These are phyloP conservation scores for Hippophae gyantsensis DNA, from an alignment of 306 rosid species.

Conservation along the genomic window DNA sequence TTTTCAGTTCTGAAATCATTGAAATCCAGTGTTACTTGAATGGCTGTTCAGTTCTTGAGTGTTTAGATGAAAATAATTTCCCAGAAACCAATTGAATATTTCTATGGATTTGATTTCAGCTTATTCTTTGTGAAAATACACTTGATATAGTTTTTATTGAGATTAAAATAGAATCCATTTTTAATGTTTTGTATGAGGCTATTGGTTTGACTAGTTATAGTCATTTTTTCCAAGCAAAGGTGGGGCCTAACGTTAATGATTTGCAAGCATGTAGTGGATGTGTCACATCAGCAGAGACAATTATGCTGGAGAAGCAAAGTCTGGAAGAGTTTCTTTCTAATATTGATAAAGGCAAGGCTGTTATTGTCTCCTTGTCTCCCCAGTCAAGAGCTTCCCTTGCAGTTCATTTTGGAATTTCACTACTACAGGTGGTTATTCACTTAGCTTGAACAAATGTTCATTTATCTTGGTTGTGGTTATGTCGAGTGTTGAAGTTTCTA, in stretches of 20 bases:
- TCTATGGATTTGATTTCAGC: neutral
- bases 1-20: too few species aligned
- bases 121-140: neutral
- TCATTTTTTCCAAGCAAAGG: neutral
- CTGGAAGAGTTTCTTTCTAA: constrained; percentile 79
- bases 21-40: too few species aligned
- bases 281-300: constrained; percentile 87
- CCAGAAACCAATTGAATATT: too few species aligned
- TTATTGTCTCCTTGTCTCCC: constrained; percentile 77
- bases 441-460: neutral
- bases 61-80: too few species aligned
- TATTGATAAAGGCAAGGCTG: constrained; percentile 50
- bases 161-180: neutral
- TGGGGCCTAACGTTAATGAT: constrained; percentile 5
- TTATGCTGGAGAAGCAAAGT: constrained; percentile 97
- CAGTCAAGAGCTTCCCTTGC: constrained; percentile 95
- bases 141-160: neutral
- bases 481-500: neutral
- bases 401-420: constrained; percentile 75
- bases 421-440: constrained; percentile 44
- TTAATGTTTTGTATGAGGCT: neutral
- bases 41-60: too few species aligned
- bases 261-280: constrained; percentile 66
- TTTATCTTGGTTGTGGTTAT: constrained; percentile 12
- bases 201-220: neutral